phyloP scores from a whole-genome alignment of 108 stramenopile genomes.

The Fragilaria crotonensis region DNA sequence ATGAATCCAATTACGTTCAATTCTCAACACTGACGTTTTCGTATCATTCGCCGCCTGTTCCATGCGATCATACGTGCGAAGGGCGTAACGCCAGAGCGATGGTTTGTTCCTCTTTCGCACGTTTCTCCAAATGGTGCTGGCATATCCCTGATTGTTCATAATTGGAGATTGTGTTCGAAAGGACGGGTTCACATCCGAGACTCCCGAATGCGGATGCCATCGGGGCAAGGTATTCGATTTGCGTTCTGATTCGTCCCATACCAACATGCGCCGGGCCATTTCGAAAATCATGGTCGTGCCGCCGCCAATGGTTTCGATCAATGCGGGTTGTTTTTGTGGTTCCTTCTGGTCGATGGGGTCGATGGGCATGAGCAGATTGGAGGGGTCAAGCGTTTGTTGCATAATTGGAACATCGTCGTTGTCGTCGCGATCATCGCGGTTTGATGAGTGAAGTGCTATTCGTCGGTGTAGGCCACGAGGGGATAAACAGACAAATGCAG shows the following conservation, averaged over 20 bases:
- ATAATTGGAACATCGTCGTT: no score
- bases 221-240: constrained; percentile 20
- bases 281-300: constrained; percentile 64
- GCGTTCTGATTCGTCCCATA: constrained; percentile 17
- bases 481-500: no score
- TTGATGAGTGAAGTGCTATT: no score
- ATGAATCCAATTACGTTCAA: constrained; percentile 52
- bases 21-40: constrained; percentile 9
- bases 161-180: constrained; percentile 61
- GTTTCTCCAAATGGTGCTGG: constrained; percentile 59
- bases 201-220: constrained; percentile 59
- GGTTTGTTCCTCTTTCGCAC: constrained; percentile 72
- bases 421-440: no score
- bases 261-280: constrained; percentile 60
- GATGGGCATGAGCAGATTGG: neutral
- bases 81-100: constrained; percentile 58
- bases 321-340: neutral
- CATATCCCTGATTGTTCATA: constrained; percentile 77
- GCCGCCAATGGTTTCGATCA: constrained; percentile 39
- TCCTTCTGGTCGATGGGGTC: neutral
- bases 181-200: constrained; percentile 59
- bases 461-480: no score
- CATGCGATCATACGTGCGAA: constrained; percentile 71
- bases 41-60: constrained; percentile 12
- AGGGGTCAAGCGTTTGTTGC: neutral